Conservation (phyloP, 1,284 basidiomycete species). For the Tilletia walkeri region DNA sequence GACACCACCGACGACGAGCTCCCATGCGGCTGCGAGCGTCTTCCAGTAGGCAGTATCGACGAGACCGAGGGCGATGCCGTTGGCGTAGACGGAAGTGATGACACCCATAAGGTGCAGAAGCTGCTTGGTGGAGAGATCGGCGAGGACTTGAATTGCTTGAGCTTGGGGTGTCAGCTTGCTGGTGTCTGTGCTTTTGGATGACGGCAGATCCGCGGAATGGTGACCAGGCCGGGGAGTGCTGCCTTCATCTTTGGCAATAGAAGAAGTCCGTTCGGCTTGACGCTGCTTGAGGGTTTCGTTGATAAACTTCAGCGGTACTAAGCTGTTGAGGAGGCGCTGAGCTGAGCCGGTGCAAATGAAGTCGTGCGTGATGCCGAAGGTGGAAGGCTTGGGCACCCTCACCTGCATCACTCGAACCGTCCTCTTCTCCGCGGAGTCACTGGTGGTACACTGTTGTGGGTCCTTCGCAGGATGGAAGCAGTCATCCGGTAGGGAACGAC, state of each 20-base stretch:
- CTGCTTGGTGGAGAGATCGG: conserved; percentile 12
- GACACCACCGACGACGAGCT: neutral
- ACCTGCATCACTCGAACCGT: conserved; percentile 14
- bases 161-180: neutral
- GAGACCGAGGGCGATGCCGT: conserved; percentile 16
- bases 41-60: conserved; percentile 17
- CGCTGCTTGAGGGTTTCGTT: neutral
- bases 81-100: conserved; percentile 15
- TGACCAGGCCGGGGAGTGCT: too few relatives aligned
- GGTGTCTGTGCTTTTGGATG: too few relatives aligned
- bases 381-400: neutral
- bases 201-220: too few relatives aligned
- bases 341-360: conserved; percentile 17
- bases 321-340: conserved; percentile 4
- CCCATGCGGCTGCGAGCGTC: conserved; percentile 18
- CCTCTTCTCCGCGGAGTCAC: neutral
- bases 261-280: too few relatives aligned
- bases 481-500: conserved; percentile 5
- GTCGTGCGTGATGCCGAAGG: conserved; percentile 19
- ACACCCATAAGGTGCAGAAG: conserved; percentile 6
- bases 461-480: neutral
- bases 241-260: too few relatives aligned
- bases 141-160: conserved; percentile 5
- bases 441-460: too few relatives aligned
- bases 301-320: neutral